Conservation (phyloP, 768 basidiomycete species). For the Pholiota microspora region DNA sequence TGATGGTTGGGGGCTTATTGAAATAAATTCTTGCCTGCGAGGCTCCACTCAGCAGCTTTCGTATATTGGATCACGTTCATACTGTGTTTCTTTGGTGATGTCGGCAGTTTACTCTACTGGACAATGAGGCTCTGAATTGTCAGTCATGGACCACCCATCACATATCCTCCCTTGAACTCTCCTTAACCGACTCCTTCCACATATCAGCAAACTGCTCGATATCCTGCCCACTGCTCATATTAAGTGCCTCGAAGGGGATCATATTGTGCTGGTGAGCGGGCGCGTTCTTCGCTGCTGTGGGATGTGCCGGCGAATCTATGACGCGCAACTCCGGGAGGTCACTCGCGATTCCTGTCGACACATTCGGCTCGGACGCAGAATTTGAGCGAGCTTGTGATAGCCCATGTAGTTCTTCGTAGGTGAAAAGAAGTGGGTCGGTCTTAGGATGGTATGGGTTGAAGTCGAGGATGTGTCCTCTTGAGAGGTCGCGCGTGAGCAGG, state of each 20-base stretch:
- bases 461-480: conserved; percentile 80
- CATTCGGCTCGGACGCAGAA: too few species aligned
- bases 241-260: conserved; percentile 88
- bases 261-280: conserved; percentile 86
- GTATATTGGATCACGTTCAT: too few species aligned
- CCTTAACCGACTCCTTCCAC: conserved; percentile 55
- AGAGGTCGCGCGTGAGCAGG: conserved; percentile 78
- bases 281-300: conserved; percentile 59
- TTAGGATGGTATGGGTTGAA: conserved; percentile 86
- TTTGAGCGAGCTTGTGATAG: conserved; percentile 18
- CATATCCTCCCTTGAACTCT: conserved; percentile 23
- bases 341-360: background rate
- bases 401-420: conserved; percentile 67
- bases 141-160: too few species aligned
- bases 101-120: too few species aligned
- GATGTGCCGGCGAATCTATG: conserved; percentile 75
- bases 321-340: conserved; percentile 50
- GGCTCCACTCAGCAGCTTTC: too few species aligned
- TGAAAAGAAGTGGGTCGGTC: conserved; percentile 88
- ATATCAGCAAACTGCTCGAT: conserved; percentile 71
- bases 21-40: too few species aligned
- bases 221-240: conserved; percentile 68
- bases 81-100: too few species aligned
- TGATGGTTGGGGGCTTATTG: too few species aligned
- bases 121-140: too few species aligned